Base-by-base conservation (phyloP, 1,139 yeast genomes). In the Hemisphaericaspora xylofermentans region DNA sequence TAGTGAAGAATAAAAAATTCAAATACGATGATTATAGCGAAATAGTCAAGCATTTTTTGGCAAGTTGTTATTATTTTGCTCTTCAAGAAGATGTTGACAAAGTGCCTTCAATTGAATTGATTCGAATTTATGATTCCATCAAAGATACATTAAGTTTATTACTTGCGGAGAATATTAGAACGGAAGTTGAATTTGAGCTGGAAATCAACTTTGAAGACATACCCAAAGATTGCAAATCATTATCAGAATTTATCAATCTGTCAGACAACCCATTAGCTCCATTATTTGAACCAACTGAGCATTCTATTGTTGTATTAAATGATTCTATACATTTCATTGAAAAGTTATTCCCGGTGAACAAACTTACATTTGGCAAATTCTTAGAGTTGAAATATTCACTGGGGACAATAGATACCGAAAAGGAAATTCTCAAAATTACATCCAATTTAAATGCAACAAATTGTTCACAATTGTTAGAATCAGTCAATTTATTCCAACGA, bases 341-440 rank as follows among this genome's bases (percentile, higher is more conserved):
- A 41, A 57, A 62, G 33, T 58, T 77, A 16, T 71, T 64, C 43
- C 69, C 77, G 0, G 61, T 66, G 17, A 75, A 67, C 42, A 71
- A 66, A 33, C 54, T 74, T 12, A 64, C 78, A 0, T 56, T 76
- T 8, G 43, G 53, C 4, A 63, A 65, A 35, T 71, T 63, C 42
- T 53, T 72, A 18, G 42, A 53, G 9, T 56, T 73, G 32, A 66
- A 68, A 35, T 59, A 58, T 32, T 35, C 44, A 33, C 33, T 52
- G 29, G 41, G 50, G 34, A 25, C 47, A 35, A 50, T 66, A 41
- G 54, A 51, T 43, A 45, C 49, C 29, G 52, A 57, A 39, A 50
- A 58, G 43, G 66, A 71, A 46, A 55, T 58, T 28, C 40, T 56
- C 7, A 56, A 60, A 40, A 54, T 70, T 39, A 48, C 71, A 52